Percentiles rank a stretch among this genome's conserved stretches.
phyloP scores from a whole-genome alignment of 371 early-diverging fungal genomes.

The Rhizopus microsporus region DNA sequence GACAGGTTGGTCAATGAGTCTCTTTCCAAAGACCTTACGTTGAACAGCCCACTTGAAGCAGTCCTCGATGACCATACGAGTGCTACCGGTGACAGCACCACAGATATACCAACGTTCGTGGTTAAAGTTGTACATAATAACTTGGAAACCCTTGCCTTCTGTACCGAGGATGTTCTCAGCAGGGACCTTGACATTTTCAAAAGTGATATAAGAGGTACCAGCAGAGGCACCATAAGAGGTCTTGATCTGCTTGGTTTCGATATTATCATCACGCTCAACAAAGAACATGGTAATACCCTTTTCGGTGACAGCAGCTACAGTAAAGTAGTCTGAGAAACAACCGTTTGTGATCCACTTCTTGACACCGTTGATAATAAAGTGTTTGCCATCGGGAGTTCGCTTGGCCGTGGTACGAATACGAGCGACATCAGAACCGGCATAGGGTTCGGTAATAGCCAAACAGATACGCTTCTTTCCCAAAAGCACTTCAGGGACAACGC shows the following conservation, averaged over 20 bases:
- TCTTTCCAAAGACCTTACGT: slow-evolving; percentile 82
- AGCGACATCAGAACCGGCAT: slow-evolving; percentile 80
- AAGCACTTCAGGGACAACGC: slow-evolving; percentile 68
- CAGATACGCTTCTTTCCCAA: slow-evolving; percentile 79
- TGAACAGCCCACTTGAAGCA: slow-evolving; percentile 84
- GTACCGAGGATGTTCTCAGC: slow-evolving; percentile 82
- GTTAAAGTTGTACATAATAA: slow-evolving; percentile 76
- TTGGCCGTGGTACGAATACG: slow-evolving; percentile 69
- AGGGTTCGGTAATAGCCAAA: slow-evolving; percentile 70
- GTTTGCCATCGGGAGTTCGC: slow-evolving; percentile 15
- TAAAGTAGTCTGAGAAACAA: slow-evolving; percentile 64
- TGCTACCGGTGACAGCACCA: slow-evolving; percentile 75
- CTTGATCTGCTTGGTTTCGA: slow-evolving; percentile 65
- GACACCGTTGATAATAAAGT: slow-evolving; percentile 73
- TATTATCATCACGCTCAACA: slow-evolving; percentile 62
- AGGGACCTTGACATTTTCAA: slow-evolving; percentile 86
- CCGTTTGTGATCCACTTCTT: slow-evolving; percentile 92
- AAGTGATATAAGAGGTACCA: slow-evolving; percentile 74
- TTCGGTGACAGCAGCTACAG: slow-evolving; percentile 69
- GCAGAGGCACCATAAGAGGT: slow-evolving; percentile 66
- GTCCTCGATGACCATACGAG: slow-evolving; percentile 83
- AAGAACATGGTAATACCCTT: slow-evolving; percentile 74
- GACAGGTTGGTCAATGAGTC: slow-evolving; percentile 66
- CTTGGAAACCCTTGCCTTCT: slow-evolving; percentile 87
- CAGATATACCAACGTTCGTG: slow-evolving; percentile 82